Percentiles rank a stretch among this genome's conserved stretches.
Conservation (phyloP, 2,329 filamentous ascomycete species). For the Stromatinia cepivora region DNA sequence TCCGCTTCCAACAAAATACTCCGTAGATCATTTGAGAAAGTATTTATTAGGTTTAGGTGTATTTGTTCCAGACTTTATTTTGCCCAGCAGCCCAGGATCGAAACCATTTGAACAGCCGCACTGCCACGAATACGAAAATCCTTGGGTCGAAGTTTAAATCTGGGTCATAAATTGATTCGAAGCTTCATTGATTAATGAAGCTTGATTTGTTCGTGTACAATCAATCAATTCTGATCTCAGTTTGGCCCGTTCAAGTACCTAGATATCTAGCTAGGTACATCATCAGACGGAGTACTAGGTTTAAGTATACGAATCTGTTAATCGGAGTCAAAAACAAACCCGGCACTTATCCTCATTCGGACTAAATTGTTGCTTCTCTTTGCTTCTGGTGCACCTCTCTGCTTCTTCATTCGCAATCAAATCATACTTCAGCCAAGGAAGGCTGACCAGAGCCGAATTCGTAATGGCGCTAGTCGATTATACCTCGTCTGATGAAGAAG, state of each 20-base stretch:
- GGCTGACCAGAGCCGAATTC: neutral
- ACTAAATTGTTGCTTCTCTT: neutral
- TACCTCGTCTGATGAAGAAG: conserved; percentile 52
- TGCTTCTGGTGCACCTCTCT: neutral
- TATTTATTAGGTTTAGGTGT: neutral
- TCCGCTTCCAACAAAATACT: conserved; percentile 1
- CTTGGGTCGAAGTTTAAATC: neutral
- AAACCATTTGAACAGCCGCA: neutral
- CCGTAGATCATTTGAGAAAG: neutral
- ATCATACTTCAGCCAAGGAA: neutral
- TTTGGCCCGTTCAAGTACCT: neutral
- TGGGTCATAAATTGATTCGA: too few relatives aligned
- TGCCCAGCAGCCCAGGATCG: neutral
- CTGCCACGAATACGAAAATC: conserved; percentile 10
- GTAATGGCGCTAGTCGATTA: conserved; percentile 67
- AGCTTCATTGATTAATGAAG: neutral
- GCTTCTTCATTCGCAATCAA: neutral
- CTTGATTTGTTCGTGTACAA: neutral
- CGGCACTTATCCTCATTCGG: neutral
- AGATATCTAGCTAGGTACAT: neutral
- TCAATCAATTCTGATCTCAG: neutral
- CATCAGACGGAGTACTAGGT: neutral
- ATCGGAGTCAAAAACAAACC: neutral
- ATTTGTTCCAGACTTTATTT: neutral
- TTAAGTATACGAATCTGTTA: neutral